Evolutionary conservation across 1,284 basidiomycete genomes (phyloP).

Genomic region (Ceratobasidium sp.): DNA sequence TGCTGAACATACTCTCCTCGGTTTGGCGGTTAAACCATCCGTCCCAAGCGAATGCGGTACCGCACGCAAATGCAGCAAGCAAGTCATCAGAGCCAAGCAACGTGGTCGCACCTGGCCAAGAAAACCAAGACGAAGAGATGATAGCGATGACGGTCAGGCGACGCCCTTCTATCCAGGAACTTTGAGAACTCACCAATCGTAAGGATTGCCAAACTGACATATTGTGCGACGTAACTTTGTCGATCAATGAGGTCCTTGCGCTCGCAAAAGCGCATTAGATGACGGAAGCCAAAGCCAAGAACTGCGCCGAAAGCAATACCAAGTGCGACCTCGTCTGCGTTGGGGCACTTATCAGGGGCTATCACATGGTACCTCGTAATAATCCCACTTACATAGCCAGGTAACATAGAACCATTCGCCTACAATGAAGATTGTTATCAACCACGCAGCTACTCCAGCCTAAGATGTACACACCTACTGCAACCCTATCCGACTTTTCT

Average conservation of each 20-base stretch:
- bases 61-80: constrained; percentile 92
- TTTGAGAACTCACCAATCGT: constrained; percentile 14
- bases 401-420: constrained; percentile 83
- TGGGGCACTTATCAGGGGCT: constrained; percentile 26
- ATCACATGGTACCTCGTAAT: constrained; percentile 41
- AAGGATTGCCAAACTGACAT: constrained; percentile 73
- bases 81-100: constrained; percentile 94
- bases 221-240: constrained; percentile 79
- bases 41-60: constrained; percentile 98
- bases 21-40: constrained; percentile 98
- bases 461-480: constrained; percentile 59
- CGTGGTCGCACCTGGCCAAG: constrained; percentile 82
- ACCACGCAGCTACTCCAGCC: not conserved
- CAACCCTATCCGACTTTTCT: constrained; percentile 68
- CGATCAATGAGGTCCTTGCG: constrained; percentile 90
- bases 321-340: constrained; percentile 77
- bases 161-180: not conserved
- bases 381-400: constrained; percentile 76
- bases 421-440: constrained; percentile 2
- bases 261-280: constrained; percentile 96
- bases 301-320: constrained; percentile 81
- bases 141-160: not conserved
- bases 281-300: constrained; percentile 84
- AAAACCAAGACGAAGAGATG: constrained; percentile 48
- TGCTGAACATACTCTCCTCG: constrained; percentile 93